phyloP scores from a whole-genome alignment of 2,329 filamentous ascomycete genomes.

The Neurospora crassa region DNA sequence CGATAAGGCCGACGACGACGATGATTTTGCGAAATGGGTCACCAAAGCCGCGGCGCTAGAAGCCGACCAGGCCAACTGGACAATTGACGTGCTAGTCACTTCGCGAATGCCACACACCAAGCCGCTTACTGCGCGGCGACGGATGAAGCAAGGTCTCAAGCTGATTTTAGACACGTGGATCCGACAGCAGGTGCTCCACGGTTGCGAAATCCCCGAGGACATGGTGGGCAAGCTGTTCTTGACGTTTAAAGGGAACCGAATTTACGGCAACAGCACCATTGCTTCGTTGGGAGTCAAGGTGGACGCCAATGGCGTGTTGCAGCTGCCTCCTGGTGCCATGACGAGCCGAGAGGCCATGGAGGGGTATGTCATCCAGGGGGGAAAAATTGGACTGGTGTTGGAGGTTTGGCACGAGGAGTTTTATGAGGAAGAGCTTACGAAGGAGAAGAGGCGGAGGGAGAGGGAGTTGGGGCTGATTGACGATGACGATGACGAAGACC shows the following conservation, averaged over 20 bases:
- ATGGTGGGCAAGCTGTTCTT: constrained; percentile 54
- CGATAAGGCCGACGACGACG: constrained; percentile 1
- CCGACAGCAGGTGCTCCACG: constrained; percentile 43
- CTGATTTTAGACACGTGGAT: constrained; percentile 64
- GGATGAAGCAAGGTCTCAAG: constrained; percentile 56
- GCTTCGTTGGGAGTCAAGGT: constrained; percentile 53
- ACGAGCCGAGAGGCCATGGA: constrained; percentile 17
- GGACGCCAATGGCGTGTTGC: constrained; percentile 32
- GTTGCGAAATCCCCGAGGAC: constrained; percentile 26
- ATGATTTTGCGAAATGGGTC: constrained; percentile 27
- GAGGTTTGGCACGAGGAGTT: constrained; percentile 66
- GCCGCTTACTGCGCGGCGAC: constrained; percentile 51
- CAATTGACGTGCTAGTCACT: constrained; percentile 57
- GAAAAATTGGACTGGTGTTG: constrained; percentile 48
- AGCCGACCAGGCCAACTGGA: constrained; percentile 28
- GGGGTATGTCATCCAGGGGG: constrained; percentile 34
- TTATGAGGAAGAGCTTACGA: constrained; percentile 37
- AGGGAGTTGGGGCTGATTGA: constrained; percentile 29
- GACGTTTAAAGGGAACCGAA: constrained; percentile 63
- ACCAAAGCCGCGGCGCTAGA: constrained; percentile 29
- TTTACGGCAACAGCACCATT: constrained; percentile 71
- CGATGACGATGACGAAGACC: constrained; percentile 22
- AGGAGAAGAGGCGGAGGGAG: constrained; percentile 35
- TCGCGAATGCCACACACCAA: constrained; percentile 48
- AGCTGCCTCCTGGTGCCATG: constrained; percentile 16